Evolutionary conservation across 225 moss, liverwort and hornwort genomes (phyloP).

Genomic region (Rhytidiadelphus loreus): DNA sequence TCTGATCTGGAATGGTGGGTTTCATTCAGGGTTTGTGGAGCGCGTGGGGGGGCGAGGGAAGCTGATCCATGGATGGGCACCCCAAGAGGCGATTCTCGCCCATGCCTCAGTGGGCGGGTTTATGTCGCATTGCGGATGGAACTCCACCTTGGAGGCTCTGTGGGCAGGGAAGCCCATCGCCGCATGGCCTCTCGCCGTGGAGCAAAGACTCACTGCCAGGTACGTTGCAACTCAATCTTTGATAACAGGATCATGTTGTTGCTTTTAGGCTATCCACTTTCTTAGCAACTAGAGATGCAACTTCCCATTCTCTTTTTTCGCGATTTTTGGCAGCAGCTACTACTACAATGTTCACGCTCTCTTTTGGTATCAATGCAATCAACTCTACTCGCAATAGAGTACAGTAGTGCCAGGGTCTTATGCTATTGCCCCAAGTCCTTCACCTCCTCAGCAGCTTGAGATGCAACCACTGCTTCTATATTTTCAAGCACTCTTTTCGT

Average conservation of each 20-base stretch:
- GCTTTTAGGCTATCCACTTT: neutral
- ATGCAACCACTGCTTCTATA: neutral
- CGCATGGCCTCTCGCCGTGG: constrained; percentile 34
- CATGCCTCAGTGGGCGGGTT: constrained; percentile 34
- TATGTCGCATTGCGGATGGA: constrained; percentile 54
- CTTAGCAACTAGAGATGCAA: neutral
- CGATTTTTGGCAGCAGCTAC: neutral
- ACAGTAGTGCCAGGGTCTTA: neutral
- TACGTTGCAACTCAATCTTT: neutral
- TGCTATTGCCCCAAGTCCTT: neutral
- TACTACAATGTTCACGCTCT: neutral
- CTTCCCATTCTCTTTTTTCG: neutral
- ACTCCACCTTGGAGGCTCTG: constrained; percentile 39
- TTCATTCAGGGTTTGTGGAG: constrained; percentile 13
- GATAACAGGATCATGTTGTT: neutral
- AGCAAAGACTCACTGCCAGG: constrained; percentile 45
- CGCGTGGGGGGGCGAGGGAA: constrained; percentile 31
- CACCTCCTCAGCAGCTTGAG: neutral
- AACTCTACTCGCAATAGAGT: neutral
- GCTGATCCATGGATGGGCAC: constrained; percentile 35
- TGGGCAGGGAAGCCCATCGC: constrained; percentile 38
- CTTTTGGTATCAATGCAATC: neutral
- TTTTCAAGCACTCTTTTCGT: neutral
- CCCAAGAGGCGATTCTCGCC: constrained; percentile 33
- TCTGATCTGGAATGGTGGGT: neutral